These are phyloP conservation scores for Ajuga reptans DNA, from an alignment of 305 asterid species.

Conservation along the genomic window DNA sequence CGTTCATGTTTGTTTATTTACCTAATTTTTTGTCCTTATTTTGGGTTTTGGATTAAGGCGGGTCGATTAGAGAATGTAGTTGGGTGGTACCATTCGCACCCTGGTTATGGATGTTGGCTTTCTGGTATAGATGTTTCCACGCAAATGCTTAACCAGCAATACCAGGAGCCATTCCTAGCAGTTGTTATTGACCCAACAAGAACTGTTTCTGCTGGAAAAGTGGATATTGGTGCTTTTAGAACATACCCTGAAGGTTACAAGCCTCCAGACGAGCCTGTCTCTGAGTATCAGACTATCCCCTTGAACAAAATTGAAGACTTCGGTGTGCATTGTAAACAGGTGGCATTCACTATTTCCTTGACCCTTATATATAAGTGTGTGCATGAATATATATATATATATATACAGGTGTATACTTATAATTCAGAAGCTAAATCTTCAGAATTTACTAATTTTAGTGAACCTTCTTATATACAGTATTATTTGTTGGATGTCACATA, in stretches of 20 bases:
- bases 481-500: slow-evolving; percentile 88
- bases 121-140: slow-evolving; percentile 95
- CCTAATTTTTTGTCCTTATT: not conserved
- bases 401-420: not conserved
- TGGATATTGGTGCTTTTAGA: slow-evolving; percentile 94
- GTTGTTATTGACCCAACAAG: slow-evolving; percentile 98
- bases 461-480: slow-evolving; percentile 52
- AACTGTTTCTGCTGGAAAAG: slow-evolving; percentile 97
- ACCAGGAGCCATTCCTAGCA: slow-evolving; percentile 91
- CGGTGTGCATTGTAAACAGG: slow-evolving; percentile 99
- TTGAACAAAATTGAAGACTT: slow-evolving; percentile 93
- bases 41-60: slow-evolving; percentile 43
- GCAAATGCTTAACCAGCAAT: slow-evolving; percentile 94
- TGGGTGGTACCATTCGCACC: slow-evolving; percentile 99
- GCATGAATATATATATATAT: not conserved
- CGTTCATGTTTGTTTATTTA: not conserved
- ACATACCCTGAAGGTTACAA: slow-evolving; percentile 93
- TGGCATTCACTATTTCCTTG: slow-evolving; percentile 15
- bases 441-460: slow-evolving; percentile 6
- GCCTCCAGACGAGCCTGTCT: slow-evolving; percentile 87
- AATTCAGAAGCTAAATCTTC: not conserved
- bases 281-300: slow-evolving; percentile 94
- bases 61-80: slow-evolving; percentile 90
- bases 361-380: not conserved
- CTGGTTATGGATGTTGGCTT: slow-evolving; percentile 99